Conservation (phyloP, 345 rosid genomes). For the Camelina hispida region DNA sequence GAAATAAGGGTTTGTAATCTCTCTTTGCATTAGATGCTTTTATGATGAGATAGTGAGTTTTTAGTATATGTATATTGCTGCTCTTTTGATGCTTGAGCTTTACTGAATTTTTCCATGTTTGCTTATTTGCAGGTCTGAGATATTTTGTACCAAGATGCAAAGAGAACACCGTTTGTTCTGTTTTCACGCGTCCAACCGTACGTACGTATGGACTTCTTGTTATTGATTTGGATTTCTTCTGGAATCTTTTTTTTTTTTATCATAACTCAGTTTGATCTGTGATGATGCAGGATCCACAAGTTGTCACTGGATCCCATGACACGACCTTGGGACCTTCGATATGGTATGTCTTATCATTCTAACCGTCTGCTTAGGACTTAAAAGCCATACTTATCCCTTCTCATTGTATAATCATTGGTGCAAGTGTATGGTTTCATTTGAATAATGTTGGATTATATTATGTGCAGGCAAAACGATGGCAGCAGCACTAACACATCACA, state of each 20-base stretch:
- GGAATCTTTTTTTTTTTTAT: background rate
- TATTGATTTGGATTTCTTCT: background rate
- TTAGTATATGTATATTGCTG: background rate
- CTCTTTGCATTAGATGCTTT: too few relatives aligned
- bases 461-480: slow-evolving; percentile 86
- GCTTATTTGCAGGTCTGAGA: slow-evolving; percentile 85
- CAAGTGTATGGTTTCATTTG: slow-evolving; percentile 13
- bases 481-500: slow-evolving; percentile 87
- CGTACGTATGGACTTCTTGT: slow-evolving; percentile 20
- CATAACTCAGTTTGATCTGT: slow-evolving; percentile 20
- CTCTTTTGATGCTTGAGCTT: slow-evolving; percentile 14
- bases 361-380: background rate
- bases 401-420: background rate
- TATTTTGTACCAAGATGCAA: slow-evolving; percentile 92
- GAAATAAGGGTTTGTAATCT: too few relatives aligned
- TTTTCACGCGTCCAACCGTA: slow-evolving; percentile 91
- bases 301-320: slow-evolving; percentile 99
- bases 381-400: background rate
- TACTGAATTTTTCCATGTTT: slow-evolving; percentile 37
- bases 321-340: slow-evolving; percentile 97
- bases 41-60: too few relatives aligned
- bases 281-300: slow-evolving; percentile 89
- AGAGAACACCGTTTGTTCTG: slow-evolving; percentile 97
- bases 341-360: slow-evolving; percentile 57
- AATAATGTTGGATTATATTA: slow-evolving; percentile 18